phyloP scores from a whole-genome alignment of 208 protist species.

The Acanthamoeba quina region DNA sequence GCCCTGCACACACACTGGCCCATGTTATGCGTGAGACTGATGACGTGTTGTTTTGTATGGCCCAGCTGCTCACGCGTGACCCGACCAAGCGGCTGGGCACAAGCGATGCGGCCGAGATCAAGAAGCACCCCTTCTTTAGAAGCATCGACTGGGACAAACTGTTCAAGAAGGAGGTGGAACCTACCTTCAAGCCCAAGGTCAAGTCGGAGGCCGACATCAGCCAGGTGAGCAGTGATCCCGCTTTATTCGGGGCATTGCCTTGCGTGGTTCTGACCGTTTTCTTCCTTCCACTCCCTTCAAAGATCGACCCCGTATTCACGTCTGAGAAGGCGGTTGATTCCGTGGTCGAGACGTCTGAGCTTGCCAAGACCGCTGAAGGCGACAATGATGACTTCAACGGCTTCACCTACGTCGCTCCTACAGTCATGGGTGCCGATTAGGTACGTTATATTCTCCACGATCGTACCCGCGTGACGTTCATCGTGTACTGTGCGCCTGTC shows the following conservation, averaged over 20 bases:
- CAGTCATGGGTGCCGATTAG: not conserved
- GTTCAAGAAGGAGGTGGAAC: conserved; percentile 77
- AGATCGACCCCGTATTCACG: conserved; percentile 83
- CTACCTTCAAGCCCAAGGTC: conserved; percentile 85
- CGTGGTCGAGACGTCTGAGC: conserved; percentile 54
- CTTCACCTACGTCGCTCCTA: conserved; percentile 16
- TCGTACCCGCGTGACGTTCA: not conserved
- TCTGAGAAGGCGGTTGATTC: conserved; percentile 75
- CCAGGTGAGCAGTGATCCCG: not conserved
- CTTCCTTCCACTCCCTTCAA: conserved; percentile 19
- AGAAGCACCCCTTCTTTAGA: conserved; percentile 81
- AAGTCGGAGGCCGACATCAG: not conserved
- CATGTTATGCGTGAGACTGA: not conserved
- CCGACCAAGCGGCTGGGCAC: conserved; percentile 74
- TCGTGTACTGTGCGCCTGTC: not conserved
- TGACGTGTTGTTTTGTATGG: not conserved
- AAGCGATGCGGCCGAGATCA: conserved; percentile 35
- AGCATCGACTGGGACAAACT: conserved; percentile 85
- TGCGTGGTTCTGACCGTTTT: conserved; percentile 14
- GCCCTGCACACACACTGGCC: not conserved
- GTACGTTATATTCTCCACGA: not conserved
- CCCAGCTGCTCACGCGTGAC: conserved; percentile 79
- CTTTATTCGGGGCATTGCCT: not conserved
- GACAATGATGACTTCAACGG: conserved; percentile 31
- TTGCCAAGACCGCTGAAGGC: conserved; percentile 1